phyloP scores from a whole-genome alignment of 2,329 filamentous ascomycete species.

The Cordyceps cateniannulata region DNA sequence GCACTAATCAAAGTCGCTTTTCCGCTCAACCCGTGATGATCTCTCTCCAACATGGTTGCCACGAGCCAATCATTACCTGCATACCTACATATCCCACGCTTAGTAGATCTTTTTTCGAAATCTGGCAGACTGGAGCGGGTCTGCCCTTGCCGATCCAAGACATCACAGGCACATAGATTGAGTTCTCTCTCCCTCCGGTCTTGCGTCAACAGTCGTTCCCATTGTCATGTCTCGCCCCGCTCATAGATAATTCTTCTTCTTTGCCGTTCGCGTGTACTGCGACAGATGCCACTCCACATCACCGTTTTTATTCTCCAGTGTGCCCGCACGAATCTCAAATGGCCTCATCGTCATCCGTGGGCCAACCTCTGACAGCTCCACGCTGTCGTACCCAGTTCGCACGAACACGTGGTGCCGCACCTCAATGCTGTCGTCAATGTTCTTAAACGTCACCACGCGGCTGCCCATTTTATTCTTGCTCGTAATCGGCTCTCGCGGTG shows the following conservation, averaged over 20 bases:
- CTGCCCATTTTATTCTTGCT: constrained; percentile 72
- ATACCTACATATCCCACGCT: neutral
- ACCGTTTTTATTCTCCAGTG: constrained; percentile 87
- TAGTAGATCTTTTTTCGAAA: neutral
- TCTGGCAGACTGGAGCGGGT: neutral
- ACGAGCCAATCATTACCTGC: neutral
- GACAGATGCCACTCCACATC: constrained; percentile 96
- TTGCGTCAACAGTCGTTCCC: neutral
- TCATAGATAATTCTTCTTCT: constrained; percentile 94
- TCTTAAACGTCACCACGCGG: constrained; percentile 88
- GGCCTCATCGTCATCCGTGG: constrained; percentile 95
- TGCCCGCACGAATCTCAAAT: constrained; percentile 88
- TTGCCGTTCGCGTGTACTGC: constrained; percentile 87
- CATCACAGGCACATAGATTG: neutral
- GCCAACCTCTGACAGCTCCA: constrained; percentile 83
- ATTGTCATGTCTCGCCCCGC: neutral
- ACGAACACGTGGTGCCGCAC: constrained; percentile 82
- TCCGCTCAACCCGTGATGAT: neutral
- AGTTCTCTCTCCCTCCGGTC: neutral
- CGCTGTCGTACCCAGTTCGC: constrained; percentile 80
- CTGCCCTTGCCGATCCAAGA: neutral
- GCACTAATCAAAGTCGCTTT: neutral
- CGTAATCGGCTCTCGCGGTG: constrained; percentile 72
- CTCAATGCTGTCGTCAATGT: constrained; percentile 89
- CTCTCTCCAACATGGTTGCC: neutral